Evolutionary conservation across 129 eudicot species (phyloP).

Genomic region (Tagetes erecta): DNA sequence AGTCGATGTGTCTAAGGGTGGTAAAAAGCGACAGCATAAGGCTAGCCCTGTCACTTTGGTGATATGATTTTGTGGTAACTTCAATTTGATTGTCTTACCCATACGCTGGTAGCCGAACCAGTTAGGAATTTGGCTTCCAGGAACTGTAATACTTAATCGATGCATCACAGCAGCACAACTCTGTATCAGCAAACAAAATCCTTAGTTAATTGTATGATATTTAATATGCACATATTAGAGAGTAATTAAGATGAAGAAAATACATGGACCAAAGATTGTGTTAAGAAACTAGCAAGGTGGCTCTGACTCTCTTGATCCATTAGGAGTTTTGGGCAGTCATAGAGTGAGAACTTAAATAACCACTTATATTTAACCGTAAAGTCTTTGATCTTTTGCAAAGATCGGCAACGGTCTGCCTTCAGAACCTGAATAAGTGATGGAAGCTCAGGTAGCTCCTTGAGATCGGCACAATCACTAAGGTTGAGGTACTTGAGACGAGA

Average conservation of each 20-base stretch:
- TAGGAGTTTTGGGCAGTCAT: background rate
- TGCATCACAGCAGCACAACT: slow-evolving; percentile 23
- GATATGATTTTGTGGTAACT: slow-evolving; percentile 5
- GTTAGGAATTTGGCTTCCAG: slow-evolving; percentile 8
- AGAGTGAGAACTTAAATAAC: slow-evolving; percentile 18
- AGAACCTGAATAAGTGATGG: slow-evolving; percentile 26
- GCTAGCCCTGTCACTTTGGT: slow-evolving; percentile 18
- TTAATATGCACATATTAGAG: background rate
- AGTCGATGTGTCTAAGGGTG: background rate
- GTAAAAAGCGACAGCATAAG: slow-evolving; percentile 2
- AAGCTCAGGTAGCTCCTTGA: slow-evolving; percentile 8
- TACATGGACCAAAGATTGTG: slow-evolving; percentile 20
- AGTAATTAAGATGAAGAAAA: background rate
- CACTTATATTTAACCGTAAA: slow-evolving; percentile 8
- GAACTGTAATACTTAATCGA: slow-evolving; percentile 4
- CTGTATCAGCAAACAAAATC: background rate
- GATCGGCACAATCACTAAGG: background rate
- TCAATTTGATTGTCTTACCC: slow-evolving; percentile 13
- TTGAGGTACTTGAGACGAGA: slow-evolving; percentile 19
- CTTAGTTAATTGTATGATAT: background rate
- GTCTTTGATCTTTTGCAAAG: slow-evolving; percentile 19
- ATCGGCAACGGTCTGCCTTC: slow-evolving; percentile 11
- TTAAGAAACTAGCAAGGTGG: slow-evolving; percentile 4
- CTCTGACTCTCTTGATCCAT: slow-evolving; percentile 4
- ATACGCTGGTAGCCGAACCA: slow-evolving; percentile 6